Conservation (phyloP, 495 filamentous ascomycete genomes). For the Penicillium taxi region DNA sequence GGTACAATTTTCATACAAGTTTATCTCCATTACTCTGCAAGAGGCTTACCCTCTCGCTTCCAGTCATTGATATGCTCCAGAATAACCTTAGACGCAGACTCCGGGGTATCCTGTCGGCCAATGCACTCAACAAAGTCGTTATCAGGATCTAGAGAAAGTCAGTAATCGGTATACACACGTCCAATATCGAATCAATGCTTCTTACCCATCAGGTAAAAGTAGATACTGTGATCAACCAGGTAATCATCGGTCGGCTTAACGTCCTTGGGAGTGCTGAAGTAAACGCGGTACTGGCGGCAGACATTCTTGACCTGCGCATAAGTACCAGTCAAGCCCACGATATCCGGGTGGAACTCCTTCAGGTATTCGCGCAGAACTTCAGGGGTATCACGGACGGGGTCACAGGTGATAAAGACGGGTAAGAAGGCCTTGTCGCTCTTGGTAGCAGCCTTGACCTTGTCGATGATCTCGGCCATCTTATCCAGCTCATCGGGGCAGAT, state of each 20-base stretch:
- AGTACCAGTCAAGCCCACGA: conserved; percentile 84
- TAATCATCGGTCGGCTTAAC: conserved; percentile 93
- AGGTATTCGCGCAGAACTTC: conserved; percentile 78
- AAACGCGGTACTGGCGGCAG: conserved; percentile 92
- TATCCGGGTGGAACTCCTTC: conserved; percentile 79
- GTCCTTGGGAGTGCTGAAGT: conserved; percentile 85
- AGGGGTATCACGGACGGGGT: conserved; percentile 84
- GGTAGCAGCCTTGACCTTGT: conserved; percentile 56
- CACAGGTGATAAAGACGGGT: conserved; percentile 91
- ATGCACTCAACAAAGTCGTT: conserved; percentile 97
- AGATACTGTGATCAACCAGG: conserved; percentile 96
- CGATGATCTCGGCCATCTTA: conserved; percentile 93
- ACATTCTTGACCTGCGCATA: conserved; percentile 86
- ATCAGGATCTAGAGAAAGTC: conserved; percentile 62
- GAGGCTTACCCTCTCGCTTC: conserved; percentile 49
- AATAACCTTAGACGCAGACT: conserved; percentile 77
- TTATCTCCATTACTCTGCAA: conserved; percentile 25
- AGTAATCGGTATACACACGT: conserved; percentile 1
- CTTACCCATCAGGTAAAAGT: conserved; percentile 95
- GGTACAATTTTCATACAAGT: conserved; percentile 23
- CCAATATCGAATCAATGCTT: neutral
- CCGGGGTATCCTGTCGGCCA: conserved; percentile 85
- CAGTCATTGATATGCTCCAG: conserved; percentile 85
- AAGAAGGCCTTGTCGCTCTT: conserved; percentile 44
- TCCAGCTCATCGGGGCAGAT: conserved; percentile 99